These are phyloP conservation scores for Hortaea werneckii DNA, from an alignment of 2,329 filamentous ascomycete species.

Conservation along the genomic window DNA sequence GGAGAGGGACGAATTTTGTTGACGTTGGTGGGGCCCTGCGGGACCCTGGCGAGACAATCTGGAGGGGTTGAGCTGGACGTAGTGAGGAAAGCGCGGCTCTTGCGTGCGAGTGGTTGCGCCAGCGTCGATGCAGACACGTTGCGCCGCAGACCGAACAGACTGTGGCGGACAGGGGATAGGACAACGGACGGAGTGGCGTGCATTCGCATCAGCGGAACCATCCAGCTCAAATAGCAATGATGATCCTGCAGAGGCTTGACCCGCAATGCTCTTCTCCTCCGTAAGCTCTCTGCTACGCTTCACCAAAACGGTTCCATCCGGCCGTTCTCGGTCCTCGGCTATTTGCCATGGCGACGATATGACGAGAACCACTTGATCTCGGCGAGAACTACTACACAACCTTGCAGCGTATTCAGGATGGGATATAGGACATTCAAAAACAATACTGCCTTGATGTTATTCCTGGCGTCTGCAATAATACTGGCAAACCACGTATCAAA, in stretches of 20 bases:
- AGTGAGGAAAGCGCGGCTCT: neutral
- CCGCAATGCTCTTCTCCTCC: neutral
- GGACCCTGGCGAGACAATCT: neutral
- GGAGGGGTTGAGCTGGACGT: neutral
- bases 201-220: neutral
- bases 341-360: neutral
- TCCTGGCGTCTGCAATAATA: no score
- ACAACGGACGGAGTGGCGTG: neutral
- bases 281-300: neutral
- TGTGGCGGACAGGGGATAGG: neutral
- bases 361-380: neutral
- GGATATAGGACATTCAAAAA: no score
- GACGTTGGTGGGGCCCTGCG: slow-evolving; percentile 15
- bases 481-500: no score
- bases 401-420: no score
- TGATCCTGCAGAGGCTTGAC: neutral
- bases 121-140: neutral
- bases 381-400: no score
- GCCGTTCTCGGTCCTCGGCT: neutral
- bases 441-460: no score
- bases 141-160: neutral
- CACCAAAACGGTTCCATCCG: neutral
- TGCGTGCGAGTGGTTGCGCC: neutral
- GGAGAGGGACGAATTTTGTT: slow-evolving; percentile 15
- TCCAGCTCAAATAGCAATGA: neutral